These are phyloP conservation scores for Xylaria sp. DNA, from an alignment of 2,329 filamentous ascomycete species.

Conservation along the genomic window DNA sequence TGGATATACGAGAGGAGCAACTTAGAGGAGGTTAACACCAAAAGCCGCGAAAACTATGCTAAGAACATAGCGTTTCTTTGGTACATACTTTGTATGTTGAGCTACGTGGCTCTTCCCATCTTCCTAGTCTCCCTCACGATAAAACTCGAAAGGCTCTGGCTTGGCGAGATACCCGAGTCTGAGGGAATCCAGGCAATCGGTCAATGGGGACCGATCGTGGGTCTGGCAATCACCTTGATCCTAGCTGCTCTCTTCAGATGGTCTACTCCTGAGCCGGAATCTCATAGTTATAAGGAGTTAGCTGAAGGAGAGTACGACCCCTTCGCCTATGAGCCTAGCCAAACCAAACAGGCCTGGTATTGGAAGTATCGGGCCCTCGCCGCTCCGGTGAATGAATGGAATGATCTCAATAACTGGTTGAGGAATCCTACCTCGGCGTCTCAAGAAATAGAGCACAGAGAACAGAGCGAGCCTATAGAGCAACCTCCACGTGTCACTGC, in stretches of 20 bases:
- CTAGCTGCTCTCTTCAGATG: neutral
- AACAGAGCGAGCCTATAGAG: neutral
- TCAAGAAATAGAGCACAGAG: neutral
- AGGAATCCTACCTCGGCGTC: neutral
- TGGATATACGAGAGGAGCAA: neutral
- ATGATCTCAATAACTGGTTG: neutral
- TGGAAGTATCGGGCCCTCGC: neutral
- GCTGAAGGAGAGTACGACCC: neutral
- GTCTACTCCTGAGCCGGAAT: neutral
- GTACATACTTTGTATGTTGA: constrained; percentile 10
- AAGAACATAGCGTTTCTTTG: neutral
- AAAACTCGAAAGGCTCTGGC: neutral
- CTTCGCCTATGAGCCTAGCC: neutral
- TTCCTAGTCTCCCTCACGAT: neutral
- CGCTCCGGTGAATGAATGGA: neutral
- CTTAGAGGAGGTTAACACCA: neutral
- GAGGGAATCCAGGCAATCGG: neutral
- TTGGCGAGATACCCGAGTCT: neutral
- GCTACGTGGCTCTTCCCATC: neutral
- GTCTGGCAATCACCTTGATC: neutral
- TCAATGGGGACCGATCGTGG: constrained; percentile 1
- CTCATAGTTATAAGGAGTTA: neutral
- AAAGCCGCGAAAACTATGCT: neutral
- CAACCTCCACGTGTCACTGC: neutral
- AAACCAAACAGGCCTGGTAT: neutral